Conservation (phyloP, 202 grass and related monocot species). For the Miscanthus sacchariflorus region DNA sequence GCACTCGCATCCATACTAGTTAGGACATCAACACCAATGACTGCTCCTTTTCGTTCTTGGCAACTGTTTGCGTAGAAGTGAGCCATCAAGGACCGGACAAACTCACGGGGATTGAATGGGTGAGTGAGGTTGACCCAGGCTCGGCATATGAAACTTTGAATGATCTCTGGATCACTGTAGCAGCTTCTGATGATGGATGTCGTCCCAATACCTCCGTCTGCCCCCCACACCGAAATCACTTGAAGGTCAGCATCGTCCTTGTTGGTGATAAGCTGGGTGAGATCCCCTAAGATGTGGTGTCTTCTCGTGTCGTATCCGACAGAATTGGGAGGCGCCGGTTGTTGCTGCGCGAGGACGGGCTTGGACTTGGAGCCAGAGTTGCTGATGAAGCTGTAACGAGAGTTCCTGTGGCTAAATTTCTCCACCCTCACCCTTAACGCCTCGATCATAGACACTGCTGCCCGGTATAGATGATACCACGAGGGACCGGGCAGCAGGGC, state of each 20-base stretch:
- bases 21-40: neutral
- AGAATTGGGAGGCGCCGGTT: too few species aligned
- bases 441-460: too few species aligned
- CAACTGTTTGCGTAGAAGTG: conserved; percentile 19
- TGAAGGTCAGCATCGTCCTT: neutral
- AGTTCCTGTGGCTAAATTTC: too few species aligned
- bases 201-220: neutral
- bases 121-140: neutral
- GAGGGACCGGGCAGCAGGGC: too few species aligned
- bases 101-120: neutral
- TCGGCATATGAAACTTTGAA: neutral
- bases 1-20: neutral
- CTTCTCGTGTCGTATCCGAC: too few species aligned
- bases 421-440: too few species aligned
- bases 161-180: fast-evolving
- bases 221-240: conserved; percentile 35
- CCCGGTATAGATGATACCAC: too few species aligned
- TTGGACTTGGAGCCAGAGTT: too few species aligned
- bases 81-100: neutral
- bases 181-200: neutral
- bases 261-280: neutral
- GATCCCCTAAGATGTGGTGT: too few species aligned
- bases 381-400: too few species aligned
- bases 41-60: neutral
- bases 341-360: too few species aligned